Conservation (phyloP, 768 basidiomycete genomes). For the Auricularia cornea region DNA sequence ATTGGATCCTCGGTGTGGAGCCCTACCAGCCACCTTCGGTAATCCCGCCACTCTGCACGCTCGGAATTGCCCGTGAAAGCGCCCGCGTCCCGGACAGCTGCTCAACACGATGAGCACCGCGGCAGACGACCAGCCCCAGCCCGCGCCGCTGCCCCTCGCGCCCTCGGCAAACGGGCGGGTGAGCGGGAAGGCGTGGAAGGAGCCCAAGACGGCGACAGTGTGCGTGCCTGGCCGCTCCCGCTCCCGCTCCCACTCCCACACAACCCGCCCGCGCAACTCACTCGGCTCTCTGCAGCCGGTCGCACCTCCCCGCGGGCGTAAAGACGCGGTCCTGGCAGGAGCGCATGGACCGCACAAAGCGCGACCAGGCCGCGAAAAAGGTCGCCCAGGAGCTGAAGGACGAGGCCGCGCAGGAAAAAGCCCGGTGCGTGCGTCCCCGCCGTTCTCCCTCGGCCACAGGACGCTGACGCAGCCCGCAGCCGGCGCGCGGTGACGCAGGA, state of each 20-base stretch:
- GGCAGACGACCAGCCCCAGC: not conserved
- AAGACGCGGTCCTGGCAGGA: slow-evolving; percentile 61
- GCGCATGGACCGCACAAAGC: slow-evolving; percentile 60
- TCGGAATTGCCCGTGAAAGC: too few species aligned
- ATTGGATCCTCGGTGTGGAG: too few species aligned
- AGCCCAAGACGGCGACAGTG: slow-evolving; percentile 41
- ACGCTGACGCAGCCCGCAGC: slow-evolving; percentile 24
- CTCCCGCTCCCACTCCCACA: not conserved
- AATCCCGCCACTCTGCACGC: too few species aligned
- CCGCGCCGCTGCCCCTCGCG: slow-evolving; percentile 29
- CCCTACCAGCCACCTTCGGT: too few species aligned
- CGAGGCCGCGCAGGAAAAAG: slow-evolving; percentile 62
- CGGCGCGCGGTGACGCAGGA: slow-evolving; percentile 60
- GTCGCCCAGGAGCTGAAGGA: slow-evolving; percentile 65
- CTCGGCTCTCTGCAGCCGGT: slow-evolving; percentile 42
- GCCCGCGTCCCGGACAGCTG: too few species aligned
- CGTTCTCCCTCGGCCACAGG: not conserved
- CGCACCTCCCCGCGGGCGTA: slow-evolving; percentile 55
- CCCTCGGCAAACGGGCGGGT: slow-evolving; percentile 57
- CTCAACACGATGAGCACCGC: not conserved
- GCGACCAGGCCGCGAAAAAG: slow-evolving; percentile 62
- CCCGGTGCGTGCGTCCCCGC: slow-evolving; percentile 34
- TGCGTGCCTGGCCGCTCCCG: slow-evolving; percentile 22
- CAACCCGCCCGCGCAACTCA: slow-evolving; percentile 7
- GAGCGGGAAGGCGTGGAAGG: slow-evolving; percentile 67